Base-by-base conservation (phyloP, 371 early-diverging fungal species). In the Mucor piriformis region DNA sequence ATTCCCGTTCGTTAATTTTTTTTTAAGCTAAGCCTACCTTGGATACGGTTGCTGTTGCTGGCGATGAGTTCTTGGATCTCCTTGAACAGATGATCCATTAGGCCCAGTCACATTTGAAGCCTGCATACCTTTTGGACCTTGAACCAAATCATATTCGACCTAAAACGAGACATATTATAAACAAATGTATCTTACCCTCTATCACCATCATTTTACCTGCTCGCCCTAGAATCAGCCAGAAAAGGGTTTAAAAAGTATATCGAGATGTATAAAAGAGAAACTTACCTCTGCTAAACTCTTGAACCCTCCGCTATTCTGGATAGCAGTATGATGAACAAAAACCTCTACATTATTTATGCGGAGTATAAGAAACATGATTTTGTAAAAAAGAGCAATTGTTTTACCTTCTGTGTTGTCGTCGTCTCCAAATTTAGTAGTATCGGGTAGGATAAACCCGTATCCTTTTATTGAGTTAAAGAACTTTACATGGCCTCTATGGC, bases 311-410 rank as follows among this genome's bases (percentile, higher is more conserved):
- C 86, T 78, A 60, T 88, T 89, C 48, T 88, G 76, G 55, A 95
- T 93, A 18, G 92, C 89, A 12, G 92, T 90, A 60, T 92, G 91
- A 69, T 95, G 95, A 16, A 95, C 95, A 82, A 95, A 95, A 8
- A 94, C 92, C 82, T 70, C 61, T 64, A 47, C 13, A 13, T 11
- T n/a, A 11, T 37, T 11, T 13, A n/a, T 37, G n/a, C n/a, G n/a
- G n/a, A n/a, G n/a, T n/a, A n/a, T n/a, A n/a, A n/a, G n/a, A n/a
- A n/a, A n/a, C n/a, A n/a, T n/a, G n/a, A n/a, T n/a, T n/a, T n/a
- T n/a, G n/a, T n/a, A n/a, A n/a, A n/a, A 12, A 11, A 24, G 10
- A 23, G 12, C 7, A 42, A 42, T 20, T 2, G 21, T n/a, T 42
- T n/a, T 61, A 91, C 92, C 88, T 86, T 92, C 92, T 50, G 72